phyloP scores from a whole-genome alignment of 371 early-diverging fungal genomes.

The Mucor irregularis region DNA sequence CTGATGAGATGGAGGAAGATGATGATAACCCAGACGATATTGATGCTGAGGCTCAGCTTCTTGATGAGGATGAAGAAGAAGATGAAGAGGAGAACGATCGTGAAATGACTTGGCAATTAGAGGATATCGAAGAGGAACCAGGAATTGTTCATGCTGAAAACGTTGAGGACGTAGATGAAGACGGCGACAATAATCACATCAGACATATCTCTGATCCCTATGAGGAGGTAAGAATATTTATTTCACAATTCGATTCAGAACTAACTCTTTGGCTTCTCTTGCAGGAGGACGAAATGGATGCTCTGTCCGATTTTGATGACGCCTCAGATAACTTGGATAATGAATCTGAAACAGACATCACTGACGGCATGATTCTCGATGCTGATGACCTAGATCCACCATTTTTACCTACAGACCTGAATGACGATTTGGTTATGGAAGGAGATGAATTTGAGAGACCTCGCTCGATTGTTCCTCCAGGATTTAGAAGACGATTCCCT shows the following conservation, averaged over 20 bases:
- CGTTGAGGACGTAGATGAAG: slow-evolving; percentile 47
- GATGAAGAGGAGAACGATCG: slow-evolving; percentile 49
- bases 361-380: slow-evolving; percentile 50
- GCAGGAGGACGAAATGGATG: slow-evolving; percentile 48
- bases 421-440: slow-evolving; percentile 32
- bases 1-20: slow-evolving; percentile 54
- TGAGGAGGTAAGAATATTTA: slow-evolving; percentile 32
- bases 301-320: slow-evolving; percentile 52
- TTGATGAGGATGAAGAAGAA: slow-evolving; percentile 53
- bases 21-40: slow-evolving; percentile 42
- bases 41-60: slow-evolving; percentile 44
- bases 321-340: slow-evolving; percentile 53
- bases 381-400: slow-evolving; percentile 60
- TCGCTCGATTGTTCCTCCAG: slow-evolving; percentile 31
- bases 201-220: slow-evolving; percentile 27
- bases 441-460: slow-evolving; percentile 43
- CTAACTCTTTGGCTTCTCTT: neutral
- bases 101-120: slow-evolving; percentile 54
- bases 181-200: slow-evolving; percentile 36
- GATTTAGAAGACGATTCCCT: slow-evolving; percentile 28
- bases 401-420: slow-evolving; percentile 48
- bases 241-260: neutral
- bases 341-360: slow-evolving; percentile 44
- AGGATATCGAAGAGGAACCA: slow-evolving; percentile 58
- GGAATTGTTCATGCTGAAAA: slow-evolving; percentile 48